A percentile compares a stretch with the other conserved stretches of the same genome.
These are phyloP conservation scores for Zygosaccharomyces pseudobailii DNA, from an alignment of 1,139 yeast species.

Conservation along the genomic window DNA sequence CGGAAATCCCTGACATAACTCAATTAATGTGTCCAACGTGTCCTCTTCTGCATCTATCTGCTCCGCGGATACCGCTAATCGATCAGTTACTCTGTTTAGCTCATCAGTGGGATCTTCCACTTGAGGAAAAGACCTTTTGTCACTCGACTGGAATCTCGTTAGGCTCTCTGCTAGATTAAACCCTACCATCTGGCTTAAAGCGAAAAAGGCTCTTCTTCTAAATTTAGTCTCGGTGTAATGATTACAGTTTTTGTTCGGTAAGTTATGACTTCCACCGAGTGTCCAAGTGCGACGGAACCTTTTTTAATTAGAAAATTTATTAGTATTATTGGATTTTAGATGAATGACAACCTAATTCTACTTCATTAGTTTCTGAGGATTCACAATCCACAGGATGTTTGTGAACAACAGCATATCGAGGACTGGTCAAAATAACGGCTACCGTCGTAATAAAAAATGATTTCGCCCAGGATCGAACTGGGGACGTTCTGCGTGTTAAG, in stretches of 20 bases:
- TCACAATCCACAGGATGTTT: too few relatives aligned
- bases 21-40: slow-evolving; percentile 55
- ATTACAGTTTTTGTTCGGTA: neutral
- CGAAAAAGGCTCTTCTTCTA: neutral
- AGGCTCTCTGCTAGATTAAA: slow-evolving; percentile 60
- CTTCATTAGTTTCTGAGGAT: too few relatives aligned
- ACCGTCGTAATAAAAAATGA: slow-evolving; percentile 41
- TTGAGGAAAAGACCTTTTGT: slow-evolving; percentile 45
- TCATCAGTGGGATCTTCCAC: slow-evolving; percentile 43
- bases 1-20: slow-evolving; percentile 49
- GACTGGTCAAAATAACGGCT: neutral
- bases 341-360: too few relatives aligned
- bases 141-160: slow-evolving; percentile 58
- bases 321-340: too few relatives aligned
- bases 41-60: slow-evolving; percentile 49
- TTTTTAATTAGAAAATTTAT: too few relatives aligned
- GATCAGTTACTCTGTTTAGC: slow-evolving; percentile 52
- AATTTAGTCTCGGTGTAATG: neutral
- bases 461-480: slow-evolving; percentile 99
- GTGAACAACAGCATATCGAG: too few relatives aligned
- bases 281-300: too few relatives aligned
- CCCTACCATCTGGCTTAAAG: slow-evolving; percentile 32
- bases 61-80: slow-evolving; percentile 63
- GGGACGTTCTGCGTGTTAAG: slow-evolving; percentile 99
- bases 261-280: neutral